Base-by-base conservation (phyloP, 2,329 filamentous ascomycete genomes). In the Aschersonia sp. region DNA sequence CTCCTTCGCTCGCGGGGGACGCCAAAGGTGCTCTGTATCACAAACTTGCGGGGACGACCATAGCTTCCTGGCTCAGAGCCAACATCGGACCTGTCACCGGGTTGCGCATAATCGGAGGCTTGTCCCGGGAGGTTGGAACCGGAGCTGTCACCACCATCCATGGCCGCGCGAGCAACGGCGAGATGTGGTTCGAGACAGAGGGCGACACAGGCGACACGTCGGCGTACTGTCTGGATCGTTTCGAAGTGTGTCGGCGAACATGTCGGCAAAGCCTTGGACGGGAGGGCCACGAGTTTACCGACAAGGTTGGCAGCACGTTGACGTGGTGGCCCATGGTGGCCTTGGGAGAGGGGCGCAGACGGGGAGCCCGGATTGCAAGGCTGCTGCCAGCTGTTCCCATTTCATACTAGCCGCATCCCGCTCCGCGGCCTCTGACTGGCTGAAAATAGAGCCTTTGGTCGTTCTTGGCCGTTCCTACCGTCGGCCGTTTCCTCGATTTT, bases 21-120 rank as follows among this genome's bases (percentile, higher is more conserved):
- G 49, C 66, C 66, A 54, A 68, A 68, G 51, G 64, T 63, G 55
- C 65, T 68, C 49, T 66, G 63, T 46, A 68, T 63, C 50, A 60
- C 64, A 54, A 68, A 68, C 48, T 62, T 65, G 54, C 66, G 66
- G 45, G 57, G 49, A 9, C 47, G 49, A 30, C 30, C 22, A 10
- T 49, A 37, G 46, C 12, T 11, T 43, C 40, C 43, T 14, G 43
- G 40, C 12, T 51, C 49, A 42, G 45, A 37, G 40, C 12, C 45
- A 32, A 4, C 40, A 11, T 51, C 49, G 11, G 43, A 33, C 39
- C 41, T 39, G 9, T 47, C 47, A 45, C 33, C 45, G 32, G 47
- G 42, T 3, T 30, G 46, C 37, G 39, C 46, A 45, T 44, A 14
- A 41, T 32, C 49, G 42, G 46, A 29, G 11, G n/a, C 12, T 29